A percentile compares a stretch with the other conserved stretches of the same genome.
Evolutionary conservation across 1,139 yeast species (phyloP).

Genomic region (Williopsis jadinii): DNA sequence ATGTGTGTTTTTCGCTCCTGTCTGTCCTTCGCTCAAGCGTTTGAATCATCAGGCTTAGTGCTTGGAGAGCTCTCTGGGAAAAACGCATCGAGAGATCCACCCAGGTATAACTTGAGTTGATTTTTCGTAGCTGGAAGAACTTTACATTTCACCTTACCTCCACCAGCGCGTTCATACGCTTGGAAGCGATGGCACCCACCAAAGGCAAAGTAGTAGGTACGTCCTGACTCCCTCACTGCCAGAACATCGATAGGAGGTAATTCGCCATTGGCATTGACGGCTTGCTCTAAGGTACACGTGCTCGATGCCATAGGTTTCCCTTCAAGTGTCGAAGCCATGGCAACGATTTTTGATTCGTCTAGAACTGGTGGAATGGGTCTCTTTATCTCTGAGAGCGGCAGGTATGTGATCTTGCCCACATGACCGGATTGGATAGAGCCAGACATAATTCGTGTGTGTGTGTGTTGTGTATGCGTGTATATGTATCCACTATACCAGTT

Average conservation of each 20-base stretch:
- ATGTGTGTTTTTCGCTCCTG: too few relatives aligned
- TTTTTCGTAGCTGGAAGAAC: slow-evolving; percentile 61
- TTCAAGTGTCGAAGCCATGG: slow-evolving; percentile 69
- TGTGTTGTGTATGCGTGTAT: too few relatives aligned
- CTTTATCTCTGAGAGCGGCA: slow-evolving; percentile 59
- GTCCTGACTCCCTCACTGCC: slow-evolving; percentile 54
- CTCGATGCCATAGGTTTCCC: slow-evolving; percentile 59
- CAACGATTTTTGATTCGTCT: slow-evolving; percentile 61
- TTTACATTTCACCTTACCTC: slow-evolving; percentile 45
- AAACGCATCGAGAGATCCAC: slow-evolving; percentile 55
- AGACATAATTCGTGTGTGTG: too few relatives aligned
- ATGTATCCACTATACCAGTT: too few relatives aligned
- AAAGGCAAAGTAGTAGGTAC: slow-evolving; percentile 65
- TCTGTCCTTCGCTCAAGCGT: too few relatives aligned
- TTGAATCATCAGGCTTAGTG: too few relatives aligned
- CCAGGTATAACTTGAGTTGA: slow-evolving; percentile 56
- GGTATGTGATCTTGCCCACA: slow-evolving; percentile 39
- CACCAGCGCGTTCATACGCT: slow-evolving; percentile 49
- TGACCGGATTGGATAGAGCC: slow-evolving; percentile 35
- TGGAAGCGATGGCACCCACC: slow-evolving; percentile 85
- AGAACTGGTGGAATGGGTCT: slow-evolving; percentile 83
- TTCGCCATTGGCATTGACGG: slow-evolving; percentile 42
- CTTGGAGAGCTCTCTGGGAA: slow-evolving; percentile 24
- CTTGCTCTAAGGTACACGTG: slow-evolving; percentile 48
- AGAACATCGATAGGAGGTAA: slow-evolving; percentile 75